Base-by-base conservation (phyloP, 108 stramenopile genomes). In the Heterococcus sp. region DNA sequence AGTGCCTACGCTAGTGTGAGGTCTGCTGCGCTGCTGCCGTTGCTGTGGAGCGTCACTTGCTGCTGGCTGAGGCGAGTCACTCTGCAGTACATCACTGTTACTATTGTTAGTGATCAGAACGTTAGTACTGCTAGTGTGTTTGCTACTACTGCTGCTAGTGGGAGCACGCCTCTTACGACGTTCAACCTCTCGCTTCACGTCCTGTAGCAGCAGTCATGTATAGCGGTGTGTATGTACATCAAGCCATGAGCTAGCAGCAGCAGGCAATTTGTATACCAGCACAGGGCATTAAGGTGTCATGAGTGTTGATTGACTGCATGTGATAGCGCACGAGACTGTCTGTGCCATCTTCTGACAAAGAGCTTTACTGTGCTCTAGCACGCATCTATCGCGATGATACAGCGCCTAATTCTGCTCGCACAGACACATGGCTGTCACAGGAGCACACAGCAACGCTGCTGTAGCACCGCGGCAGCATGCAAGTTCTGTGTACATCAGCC, bases 11-110 rank as follows among this genome's bases (percentile, higher is more conserved):
- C 14, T 21, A 58, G 8, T 8, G 46, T 58, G 46, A n/a, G n/a
- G n/a, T n/a, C 46, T 21, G 46, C 46, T 58, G 46, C 21, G 21
- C 46, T 33, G 32, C 71, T 71, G 71, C 72, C 38, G 66, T 31
- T 65, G 27, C 38, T 73, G 71, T 21, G 72, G 78, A 33, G 34
- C 32, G 39, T 80, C 33, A 73, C 72, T 28, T 80, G 37, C 71
- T 71, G 71, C 14, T 11, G 8, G 14, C 3, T 8, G 14, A 3
- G 67, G 34, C 5, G 14, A 14, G 32, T 33, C 8, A 31, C 34
- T 3, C 5, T 3, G 34, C 3, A 68, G 32, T 3, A 68, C 11
- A 5, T 33, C 32, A 33, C 3, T 3, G 67, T 31, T 33, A 68
- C 3, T 33, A 68, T 3, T 8, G 14, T 33, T 33, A 68, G 67